These are phyloP conservation scores for Paramarasmius palmivorus DNA, from an alignment of 1,284 basidiomycete genomes.

Conservation along the genomic window DNA sequence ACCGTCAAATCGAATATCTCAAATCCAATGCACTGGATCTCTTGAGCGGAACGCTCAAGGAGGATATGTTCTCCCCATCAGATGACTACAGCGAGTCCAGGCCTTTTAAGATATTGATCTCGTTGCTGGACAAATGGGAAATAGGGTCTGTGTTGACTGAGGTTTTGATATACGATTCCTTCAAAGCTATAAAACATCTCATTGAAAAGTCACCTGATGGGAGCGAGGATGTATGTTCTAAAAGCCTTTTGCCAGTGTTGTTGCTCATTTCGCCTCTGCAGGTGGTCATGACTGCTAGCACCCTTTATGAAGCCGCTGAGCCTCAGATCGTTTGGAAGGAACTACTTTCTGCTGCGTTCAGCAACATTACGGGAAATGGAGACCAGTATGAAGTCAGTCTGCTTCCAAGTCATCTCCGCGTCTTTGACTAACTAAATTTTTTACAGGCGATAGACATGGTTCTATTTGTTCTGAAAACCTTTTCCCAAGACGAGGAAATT, in stretches of 20 bases:
- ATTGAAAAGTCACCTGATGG: constrained; percentile 50
- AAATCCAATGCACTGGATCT: constrained; percentile 68
- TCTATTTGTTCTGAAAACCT: constrained; percentile 69
- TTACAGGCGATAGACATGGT: constrained; percentile 69
- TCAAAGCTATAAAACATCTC: constrained; percentile 68
- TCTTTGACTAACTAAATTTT: not conserved
- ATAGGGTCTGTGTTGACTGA: constrained; percentile 85
- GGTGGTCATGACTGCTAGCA: constrained; percentile 83
- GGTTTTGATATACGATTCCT: constrained; percentile 76
- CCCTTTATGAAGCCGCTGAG: constrained; percentile 92
- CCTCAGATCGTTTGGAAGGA: constrained; percentile 87
- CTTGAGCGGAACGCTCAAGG: constrained; percentile 68
- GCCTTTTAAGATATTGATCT: constrained; percentile 95
- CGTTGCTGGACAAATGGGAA: constrained; percentile 96
- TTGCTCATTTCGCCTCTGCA: constrained; percentile 29
- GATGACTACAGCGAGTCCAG: constrained; percentile 75
- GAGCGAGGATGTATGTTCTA: constrained; percentile 61
- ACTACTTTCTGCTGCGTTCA: constrained; percentile 57
- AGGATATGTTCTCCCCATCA: constrained; percentile 73
- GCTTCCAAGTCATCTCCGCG: not conserved
- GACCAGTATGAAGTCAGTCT: constrained; percentile 45
- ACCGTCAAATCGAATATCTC: constrained; percentile 74
- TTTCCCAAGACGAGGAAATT: constrained; percentile 84
- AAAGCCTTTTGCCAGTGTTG: not conserved
- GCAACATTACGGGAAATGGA: constrained; percentile 49